Conservation (phyloP, 805 yeast species). For the Suhomyces pyralidae region DNA sequence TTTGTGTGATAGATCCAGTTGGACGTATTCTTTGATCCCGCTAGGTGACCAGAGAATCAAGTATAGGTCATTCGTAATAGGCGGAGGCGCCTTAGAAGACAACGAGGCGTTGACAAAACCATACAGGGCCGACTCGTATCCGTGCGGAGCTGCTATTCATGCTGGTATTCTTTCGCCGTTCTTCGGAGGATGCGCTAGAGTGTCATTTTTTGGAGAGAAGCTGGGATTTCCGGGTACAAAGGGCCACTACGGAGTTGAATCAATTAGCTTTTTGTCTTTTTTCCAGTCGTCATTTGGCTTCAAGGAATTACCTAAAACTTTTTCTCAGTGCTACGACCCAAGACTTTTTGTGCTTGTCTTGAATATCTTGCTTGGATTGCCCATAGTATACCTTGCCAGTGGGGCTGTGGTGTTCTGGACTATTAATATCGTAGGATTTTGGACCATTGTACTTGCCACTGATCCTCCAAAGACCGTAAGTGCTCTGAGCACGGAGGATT, state of each 20-base stretch:
- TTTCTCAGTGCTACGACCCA: conserved; percentile 66
- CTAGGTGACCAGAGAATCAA: conserved; percentile 69
- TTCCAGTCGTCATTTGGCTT: conserved; percentile 75
- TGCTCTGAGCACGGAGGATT: conserved; percentile 49
- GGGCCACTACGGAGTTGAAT: conserved; percentile 54
- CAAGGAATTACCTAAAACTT: conserved; percentile 28
- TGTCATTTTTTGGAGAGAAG: conserved; percentile 56
- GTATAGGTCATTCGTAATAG: conserved; percentile 70
- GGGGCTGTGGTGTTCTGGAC: conserved; percentile 54
- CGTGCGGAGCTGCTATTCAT: conserved; percentile 89
- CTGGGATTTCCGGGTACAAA: conserved; percentile 42
- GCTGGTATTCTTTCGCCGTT: conserved; percentile 73
- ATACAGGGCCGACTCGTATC: conserved; percentile 83
- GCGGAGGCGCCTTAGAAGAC: conserved; percentile 54
- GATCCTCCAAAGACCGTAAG: conserved; percentile 74
- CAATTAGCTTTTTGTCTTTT: conserved; percentile 61
- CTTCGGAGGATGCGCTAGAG: conserved; percentile 74
- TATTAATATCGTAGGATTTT: conserved; percentile 62
- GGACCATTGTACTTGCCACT: conserved; percentile 73
- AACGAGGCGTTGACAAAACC: conserved; percentile 40
- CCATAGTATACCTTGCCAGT: conserved; percentile 53
- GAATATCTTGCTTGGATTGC: conserved; percentile 62
- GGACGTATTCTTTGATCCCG: conserved; percentile 70
- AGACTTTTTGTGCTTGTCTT: conserved; percentile 53
- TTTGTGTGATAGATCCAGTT: conserved; percentile 72